Percentiles rank a stretch among this genome's conserved stretches.
Conservation (phyloP, 2,329 filamentous ascomycete genomes). For the Raffaelea arxii region DNA sequence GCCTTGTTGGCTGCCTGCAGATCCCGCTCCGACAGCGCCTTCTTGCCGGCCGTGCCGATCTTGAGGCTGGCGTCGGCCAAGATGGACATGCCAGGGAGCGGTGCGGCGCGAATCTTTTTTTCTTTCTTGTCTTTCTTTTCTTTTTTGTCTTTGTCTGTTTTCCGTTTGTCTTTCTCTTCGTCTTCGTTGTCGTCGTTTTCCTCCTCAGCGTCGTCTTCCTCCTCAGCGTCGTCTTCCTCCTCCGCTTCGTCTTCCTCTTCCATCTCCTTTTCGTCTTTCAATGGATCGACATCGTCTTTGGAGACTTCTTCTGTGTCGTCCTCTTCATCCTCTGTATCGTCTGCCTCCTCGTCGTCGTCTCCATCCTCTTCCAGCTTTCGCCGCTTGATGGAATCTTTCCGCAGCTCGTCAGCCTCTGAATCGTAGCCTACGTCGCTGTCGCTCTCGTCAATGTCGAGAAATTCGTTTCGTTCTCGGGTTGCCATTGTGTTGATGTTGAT, state of each 20-base stretch:
- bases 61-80: no score
- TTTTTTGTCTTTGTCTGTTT: not conserved
- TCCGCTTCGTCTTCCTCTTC: not conserved
- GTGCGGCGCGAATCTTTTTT: no score
- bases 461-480: slow-evolving; percentile 61
- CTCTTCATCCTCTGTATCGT: not conserved
- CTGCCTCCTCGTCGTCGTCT: slow-evolving; percentile 14
- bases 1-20: slow-evolving; percentile 55
- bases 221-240: not conserved
- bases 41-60: slow-evolving; percentile 5
- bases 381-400: slow-evolving; percentile 49
- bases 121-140: not conserved
- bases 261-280: not conserved
- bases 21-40: no score
- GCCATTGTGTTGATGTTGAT: slow-evolving; percentile 50
- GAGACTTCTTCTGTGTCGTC: not conserved
- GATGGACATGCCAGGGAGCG: no score
- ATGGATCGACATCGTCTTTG: not conserved
- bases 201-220: slow-evolving; percentile 11
- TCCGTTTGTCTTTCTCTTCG: not conserved
- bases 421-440: slow-evolving; percentile 56
- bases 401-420: slow-evolving; percentile 56
- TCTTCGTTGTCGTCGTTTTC: not conserved
- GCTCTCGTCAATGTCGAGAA: slow-evolving; percentile 52
- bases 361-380: slow-evolving; percentile 43